Evolutionary conservation across 257 asterid species (phyloP).

Genomic region (Nicotiana otophora): DNA sequence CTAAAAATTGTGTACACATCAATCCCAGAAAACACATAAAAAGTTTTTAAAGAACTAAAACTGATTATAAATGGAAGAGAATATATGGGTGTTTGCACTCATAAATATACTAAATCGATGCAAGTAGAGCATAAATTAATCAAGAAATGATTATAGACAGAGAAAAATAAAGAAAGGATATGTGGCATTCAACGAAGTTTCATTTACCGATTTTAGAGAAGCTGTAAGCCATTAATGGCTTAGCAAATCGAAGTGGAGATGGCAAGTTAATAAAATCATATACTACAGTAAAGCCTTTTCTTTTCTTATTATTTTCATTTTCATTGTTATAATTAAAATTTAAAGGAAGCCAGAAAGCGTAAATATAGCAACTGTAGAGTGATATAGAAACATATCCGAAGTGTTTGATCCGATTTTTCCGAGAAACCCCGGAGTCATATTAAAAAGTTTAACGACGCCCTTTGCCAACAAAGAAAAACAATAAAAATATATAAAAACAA

Average conservation of each 20-base stretch:
- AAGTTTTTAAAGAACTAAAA: not conserved
- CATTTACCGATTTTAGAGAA: constrained; percentile 16
- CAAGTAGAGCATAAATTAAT: not conserved
- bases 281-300: not conserved
- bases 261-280: constrained; percentile 37
- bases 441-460: not conserved
- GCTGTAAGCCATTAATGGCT: constrained; percentile 8
- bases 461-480: not conserved
- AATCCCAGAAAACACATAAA: not conserved
- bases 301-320: not conserved
- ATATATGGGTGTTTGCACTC: not conserved
- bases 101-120: not conserved
- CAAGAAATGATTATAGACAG: constrained; percentile 1
- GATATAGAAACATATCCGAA: not conserved
- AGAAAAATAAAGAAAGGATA: not conserved
- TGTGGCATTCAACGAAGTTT: constrained; percentile 16
- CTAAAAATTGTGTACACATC: not conserved
- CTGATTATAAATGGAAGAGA: not conserved
- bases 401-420: not conserved
- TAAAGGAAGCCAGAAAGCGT: not conserved
- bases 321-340: not conserved
- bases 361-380: not conserved
- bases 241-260: constrained; percentile 29
- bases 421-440: not conserved
- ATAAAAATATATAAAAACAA: no score